Evolutionary conservation across 2,329 filamentous ascomycete genomes (phyloP), one percentile per base, ranked within the genome.

Genomic region (Colletotrichum horii): DNA sequence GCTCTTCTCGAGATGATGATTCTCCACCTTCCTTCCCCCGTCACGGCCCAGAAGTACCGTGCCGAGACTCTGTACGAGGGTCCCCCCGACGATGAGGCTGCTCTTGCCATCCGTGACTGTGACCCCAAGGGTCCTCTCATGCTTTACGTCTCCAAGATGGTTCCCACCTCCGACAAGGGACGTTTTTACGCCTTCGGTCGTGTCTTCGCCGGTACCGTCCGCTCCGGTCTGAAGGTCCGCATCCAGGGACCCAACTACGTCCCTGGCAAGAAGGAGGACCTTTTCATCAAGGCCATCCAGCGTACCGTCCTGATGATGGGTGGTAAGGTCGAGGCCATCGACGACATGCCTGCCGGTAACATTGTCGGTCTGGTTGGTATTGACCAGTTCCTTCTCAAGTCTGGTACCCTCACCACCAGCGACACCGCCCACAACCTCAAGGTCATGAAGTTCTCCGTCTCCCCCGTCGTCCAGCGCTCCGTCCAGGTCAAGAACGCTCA

Each of bases 371-470:
- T 99, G 84, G 97, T 99, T 85, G 97, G 97, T 94, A 95, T 99
- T 83, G 97, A 99, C 88, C 97, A 99, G 93, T 99, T 98, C 95
- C 92, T 99, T 92, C 96, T 99, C 91, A 99, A 99, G 94, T 98
- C 97, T 87, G 97, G 97, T 94, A 99, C 97, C 84, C 94, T 99
- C 83, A 98, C 96, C 89, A 98, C 96, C 86, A 93, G 92, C 86
- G 97, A 99, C 82, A 97, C 95, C 80, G 96, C 97, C 86, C 97
- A 99, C 94, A 99, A 99, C 94, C 91, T 99, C 84, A 98, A 98
- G 94, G 97, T 99, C 90, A 99, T 99, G 97, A 98, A 98, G 92
- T 99, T 99, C 94, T 99, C 97, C 85, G 97, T 99, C 87, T 98
- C 97, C 77, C 97, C 97, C 83, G 97, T 99, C 89, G 97, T 99